These are phyloP conservation scores for Euphorbia pulcherrima DNA, from an alignment of 345 rosid species.

Conservation along the genomic window DNA sequence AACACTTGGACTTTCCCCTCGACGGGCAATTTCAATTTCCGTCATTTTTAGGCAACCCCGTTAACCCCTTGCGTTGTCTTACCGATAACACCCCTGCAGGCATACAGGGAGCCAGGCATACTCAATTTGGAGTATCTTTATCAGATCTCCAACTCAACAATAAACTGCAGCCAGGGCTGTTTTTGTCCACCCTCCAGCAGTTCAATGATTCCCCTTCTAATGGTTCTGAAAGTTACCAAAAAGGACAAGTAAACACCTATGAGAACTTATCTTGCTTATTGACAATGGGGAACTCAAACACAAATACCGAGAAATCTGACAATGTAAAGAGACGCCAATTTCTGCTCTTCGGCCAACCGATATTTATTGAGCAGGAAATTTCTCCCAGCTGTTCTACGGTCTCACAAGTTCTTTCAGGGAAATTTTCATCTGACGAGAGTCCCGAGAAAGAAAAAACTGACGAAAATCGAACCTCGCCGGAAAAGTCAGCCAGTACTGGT, in stretches of 20 bases:
- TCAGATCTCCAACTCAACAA: constrained; percentile 58
- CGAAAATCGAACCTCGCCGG: constrained; percentile 29
- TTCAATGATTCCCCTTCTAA: constrained; percentile 43
- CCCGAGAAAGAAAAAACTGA: constrained; percentile 26
- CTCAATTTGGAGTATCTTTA: constrained; percentile 70
- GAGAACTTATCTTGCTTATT: constrained; percentile 70
- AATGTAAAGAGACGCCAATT: constrained; percentile 61
- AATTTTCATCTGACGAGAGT: constrained; percentile 25
- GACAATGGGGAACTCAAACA: constrained; percentile 58
- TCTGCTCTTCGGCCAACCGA: constrained; percentile 82
- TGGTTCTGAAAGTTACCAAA: constrained; percentile 34
- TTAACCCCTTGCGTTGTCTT: constrained; percentile 58
- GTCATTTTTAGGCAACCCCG: constrained; percentile 62
- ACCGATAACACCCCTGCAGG: constrained; percentile 84
- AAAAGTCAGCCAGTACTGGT: constrained; percentile 31
- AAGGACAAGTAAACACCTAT: constrained; percentile 29
- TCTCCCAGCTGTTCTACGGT: constrained; percentile 35
- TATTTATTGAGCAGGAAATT: constrained; percentile 65
- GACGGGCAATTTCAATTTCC: constrained; percentile 54
- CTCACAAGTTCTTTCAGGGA: constrained; percentile 32
- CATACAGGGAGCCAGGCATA: constrained; percentile 99
- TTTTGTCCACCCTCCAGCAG: constrained; percentile 49
- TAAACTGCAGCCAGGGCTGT: constrained; percentile 55
- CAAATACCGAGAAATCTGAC: constrained; percentile 47
- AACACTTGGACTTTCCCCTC: constrained; percentile 47